Percentiles rank a stretch among this genome's conserved stretches.
phyloP scores from a whole-genome alignment of 352 stramenopile genomes.

The Pythium aquatile region DNA sequence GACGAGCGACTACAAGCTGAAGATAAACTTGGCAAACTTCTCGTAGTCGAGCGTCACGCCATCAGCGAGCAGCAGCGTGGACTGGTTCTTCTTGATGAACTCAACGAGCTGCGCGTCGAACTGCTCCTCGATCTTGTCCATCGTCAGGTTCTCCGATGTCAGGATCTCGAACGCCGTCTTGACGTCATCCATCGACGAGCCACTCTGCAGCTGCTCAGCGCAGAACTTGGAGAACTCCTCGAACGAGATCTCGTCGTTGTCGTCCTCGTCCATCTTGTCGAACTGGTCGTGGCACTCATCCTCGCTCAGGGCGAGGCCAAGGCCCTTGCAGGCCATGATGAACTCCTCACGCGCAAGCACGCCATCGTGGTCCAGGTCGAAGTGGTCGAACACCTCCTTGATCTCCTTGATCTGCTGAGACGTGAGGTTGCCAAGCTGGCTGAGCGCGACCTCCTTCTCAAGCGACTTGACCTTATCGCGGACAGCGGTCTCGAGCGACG shows the following conservation, averaged over 20 bases:
- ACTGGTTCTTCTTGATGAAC: conserved; percentile 78
- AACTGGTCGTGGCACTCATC: conserved; percentile 89
- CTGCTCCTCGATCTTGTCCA: conserved; percentile 78
- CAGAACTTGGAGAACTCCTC: conserved; percentile 86
- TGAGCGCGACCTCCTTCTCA: conserved; percentile 86
- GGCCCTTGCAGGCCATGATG: conserved; percentile 89
- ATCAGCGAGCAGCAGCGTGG: conserved; percentile 47
- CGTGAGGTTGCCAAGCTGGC: conserved; percentile 81
- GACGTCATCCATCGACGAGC: conserved; percentile 81
- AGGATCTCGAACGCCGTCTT: conserved; percentile 81
- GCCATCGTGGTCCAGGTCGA: conserved; percentile 86
- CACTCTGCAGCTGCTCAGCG: conserved; percentile 86
- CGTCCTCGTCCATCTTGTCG: conserved; percentile 80
- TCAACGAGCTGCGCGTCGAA: conserved; percentile 74
- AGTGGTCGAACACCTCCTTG: conserved; percentile 90
- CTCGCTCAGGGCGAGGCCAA: conserved; percentile 83
- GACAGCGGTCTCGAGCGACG: conserved; percentile 74
- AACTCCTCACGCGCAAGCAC: conserved; percentile 87
- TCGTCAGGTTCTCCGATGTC: conserved; percentile 62
- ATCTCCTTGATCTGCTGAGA: conserved; percentile 85
- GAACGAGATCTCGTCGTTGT: conserved; percentile 85
- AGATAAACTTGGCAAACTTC: conserved; percentile 80
- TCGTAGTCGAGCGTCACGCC: conserved; percentile 63
- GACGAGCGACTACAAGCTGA: conserved; percentile 55
- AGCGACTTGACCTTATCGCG: conserved; percentile 86